A percentile compares a stretch with the other conserved stretches of the same genome.
Conservation (phyloP, 163 green algal genomes). For the Prototheca cutis region DNA sequence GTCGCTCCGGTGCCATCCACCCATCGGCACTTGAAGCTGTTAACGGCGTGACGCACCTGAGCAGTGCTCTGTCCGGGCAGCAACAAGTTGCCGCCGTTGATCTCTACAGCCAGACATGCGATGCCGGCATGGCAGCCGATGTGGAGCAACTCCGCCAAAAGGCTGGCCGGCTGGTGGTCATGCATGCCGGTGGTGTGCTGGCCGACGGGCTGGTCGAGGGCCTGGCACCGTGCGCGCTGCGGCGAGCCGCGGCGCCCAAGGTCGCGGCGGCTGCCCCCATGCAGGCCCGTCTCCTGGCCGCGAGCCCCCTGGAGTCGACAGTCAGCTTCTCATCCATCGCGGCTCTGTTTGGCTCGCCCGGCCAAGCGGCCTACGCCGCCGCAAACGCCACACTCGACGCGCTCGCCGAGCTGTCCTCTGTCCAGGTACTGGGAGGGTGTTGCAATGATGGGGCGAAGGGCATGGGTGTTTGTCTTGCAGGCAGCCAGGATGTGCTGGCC, state of each 20-base stretch:
- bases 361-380: constrained; percentile 45
- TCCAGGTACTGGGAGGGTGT: no score
- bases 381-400: constrained; percentile 42
- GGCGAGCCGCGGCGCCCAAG: constrained; percentile 8
- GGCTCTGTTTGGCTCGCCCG: constrained; percentile 33
- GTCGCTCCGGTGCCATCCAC: constrained; percentile 10
- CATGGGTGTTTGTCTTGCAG: no score
- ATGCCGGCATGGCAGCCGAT: constrained; percentile 14
- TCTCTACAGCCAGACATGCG: constrained; percentile 8
- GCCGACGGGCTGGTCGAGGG: constrained; percentile 24
- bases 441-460: no score
- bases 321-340: constrained; percentile 40
- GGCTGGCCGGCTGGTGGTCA: background rate
- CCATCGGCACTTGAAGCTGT: background rate
- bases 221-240: background rate
- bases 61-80: no score
- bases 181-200: constrained; percentile 59
- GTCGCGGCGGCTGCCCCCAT: background rate
- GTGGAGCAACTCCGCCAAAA: background rate
- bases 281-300: background rate
- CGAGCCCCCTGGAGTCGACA: background rate
- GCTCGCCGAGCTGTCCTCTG: background rate
- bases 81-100: no score
- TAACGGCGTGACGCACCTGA: background rate
- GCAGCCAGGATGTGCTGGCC: no score